Conservation (phyloP, 768 basidiomycete genomes). For the Pleurotus citrinopileatus region DNA sequence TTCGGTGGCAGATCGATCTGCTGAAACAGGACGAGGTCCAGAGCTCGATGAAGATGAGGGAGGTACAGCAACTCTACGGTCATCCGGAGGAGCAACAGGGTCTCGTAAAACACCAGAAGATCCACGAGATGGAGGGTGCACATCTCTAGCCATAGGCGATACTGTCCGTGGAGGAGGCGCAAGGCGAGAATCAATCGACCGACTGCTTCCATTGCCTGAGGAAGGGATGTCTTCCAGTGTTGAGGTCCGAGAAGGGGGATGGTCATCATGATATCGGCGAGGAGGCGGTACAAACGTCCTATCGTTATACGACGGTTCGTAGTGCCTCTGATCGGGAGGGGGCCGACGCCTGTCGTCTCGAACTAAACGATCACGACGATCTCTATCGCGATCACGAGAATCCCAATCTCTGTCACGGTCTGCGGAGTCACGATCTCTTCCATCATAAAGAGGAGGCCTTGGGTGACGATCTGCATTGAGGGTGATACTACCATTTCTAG, state of each 20-base stretch:
- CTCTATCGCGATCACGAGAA: constrained; percentile 15
- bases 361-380: constrained; percentile 33
- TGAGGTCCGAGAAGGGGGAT: constrained; percentile 15
- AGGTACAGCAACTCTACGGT: constrained; percentile 21
- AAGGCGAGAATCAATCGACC: constrained; percentile 26
- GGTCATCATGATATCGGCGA: constrained; percentile 21
- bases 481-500: neutral
- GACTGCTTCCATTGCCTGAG: constrained; percentile 14
- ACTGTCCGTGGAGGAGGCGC: no score
- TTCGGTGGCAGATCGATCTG: constrained; percentile 24
- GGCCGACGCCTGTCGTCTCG: constrained; percentile 30
- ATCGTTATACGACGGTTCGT: constrained; percentile 39
- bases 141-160: neutral
- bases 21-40: constrained; percentile 18
- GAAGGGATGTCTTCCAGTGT: constrained; percentile 27
- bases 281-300: constrained; percentile 13
- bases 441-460: constrained; percentile 8
- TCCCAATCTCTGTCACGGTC: constrained; percentile 32
- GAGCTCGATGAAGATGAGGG: constrained; percentile 6
- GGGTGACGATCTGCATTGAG: constrained; percentile 16
- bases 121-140: constrained; percentile 13
- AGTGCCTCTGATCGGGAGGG: constrained; percentile 45
- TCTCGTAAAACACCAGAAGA: constrained; percentile 22
- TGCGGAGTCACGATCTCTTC: constrained; percentile 15
- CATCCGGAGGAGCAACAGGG: constrained; percentile 24